Base-by-base conservation (phyloP, 2,329 filamentous ascomycete genomes). In the Penicillium sp. region DNA sequence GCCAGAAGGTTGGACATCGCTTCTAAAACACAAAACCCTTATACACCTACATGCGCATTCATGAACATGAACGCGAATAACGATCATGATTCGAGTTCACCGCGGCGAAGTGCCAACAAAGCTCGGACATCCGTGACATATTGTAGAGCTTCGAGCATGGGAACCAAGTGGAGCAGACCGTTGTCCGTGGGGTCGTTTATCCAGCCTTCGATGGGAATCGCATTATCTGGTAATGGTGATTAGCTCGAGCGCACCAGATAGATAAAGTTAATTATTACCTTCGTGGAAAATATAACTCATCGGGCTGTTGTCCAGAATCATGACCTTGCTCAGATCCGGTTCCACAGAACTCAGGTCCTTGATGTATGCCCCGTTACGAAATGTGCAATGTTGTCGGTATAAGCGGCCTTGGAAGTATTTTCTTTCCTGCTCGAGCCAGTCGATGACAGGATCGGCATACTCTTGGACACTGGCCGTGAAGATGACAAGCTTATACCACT, bases 221-320 rank as follows among this genome's bases (percentile, higher is more conserved):
- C 93, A 73, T 98, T 98, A 70, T 98, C 93, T 98, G 64, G 46
- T 35, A 10, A 37, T 32, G 9, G 39, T 53, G 46, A 42, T 57
- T 43, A 55, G 53, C 43, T 6, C 9, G 5, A 38, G n/a, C 5
- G 4, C 9, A 19, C 9, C 3, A n/a, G 33, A 32, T 50, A 49
- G 26, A n/a, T 37, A 31, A 12, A 32, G 2, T 38, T 24, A 31
- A 12, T n/a, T 31, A 48, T 26, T 74, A 93, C 93, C 91, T 83
- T 95, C 89, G 67, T 97, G 91, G 72, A 97, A 97, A 73, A 96
- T 87, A 72, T 97, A 98, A 73, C 90, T 96, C 75, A 96, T 81
- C 48, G 93, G 93, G 69, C 89, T 96, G 67, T 98, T 98, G 74
- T 98, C 93, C 70, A 98, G 76, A 67, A 98, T 98, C 86, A 97